Conservation (phyloP, 2,329 filamentous ascomycete genomes). For the Metarhizium humberi region DNA sequence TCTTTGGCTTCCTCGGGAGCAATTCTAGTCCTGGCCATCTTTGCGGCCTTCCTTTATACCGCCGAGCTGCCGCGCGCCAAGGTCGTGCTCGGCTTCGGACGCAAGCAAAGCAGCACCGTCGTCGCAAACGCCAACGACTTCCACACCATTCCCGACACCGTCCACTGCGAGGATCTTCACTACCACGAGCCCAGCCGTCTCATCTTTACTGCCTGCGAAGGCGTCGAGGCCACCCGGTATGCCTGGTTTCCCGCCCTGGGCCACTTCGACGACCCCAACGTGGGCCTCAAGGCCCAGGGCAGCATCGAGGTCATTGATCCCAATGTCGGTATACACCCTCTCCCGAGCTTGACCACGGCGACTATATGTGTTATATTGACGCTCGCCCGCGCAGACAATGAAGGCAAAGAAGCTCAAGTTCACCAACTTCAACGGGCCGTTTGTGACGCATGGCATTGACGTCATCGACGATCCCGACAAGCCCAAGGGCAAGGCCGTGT, state of each 20-base stretch:
- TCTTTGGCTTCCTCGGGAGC: background rate
- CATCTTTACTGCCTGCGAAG: slow-evolving; percentile 50
- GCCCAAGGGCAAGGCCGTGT: slow-evolving; percentile 32
- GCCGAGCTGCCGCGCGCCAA: slow-evolving; percentile 2
- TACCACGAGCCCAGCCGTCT: slow-evolving; percentile 36
- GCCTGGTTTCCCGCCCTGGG: slow-evolving; percentile 43
- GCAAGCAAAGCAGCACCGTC: slow-evolving; percentile 12
- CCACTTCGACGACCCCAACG: slow-evolving; percentile 29
- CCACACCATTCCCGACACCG: slow-evolving; percentile 38
- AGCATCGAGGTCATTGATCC: slow-evolving; percentile 45
- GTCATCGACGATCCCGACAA: slow-evolving; percentile 39
- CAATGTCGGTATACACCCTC: slow-evolving; percentile 25
- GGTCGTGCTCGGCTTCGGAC: slow-evolving; percentile 18
- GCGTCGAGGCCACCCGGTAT: slow-evolving; percentile 28
- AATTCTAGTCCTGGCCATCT: background rate
- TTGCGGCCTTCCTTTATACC: slow-evolving; percentile 4
- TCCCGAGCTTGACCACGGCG: background rate
- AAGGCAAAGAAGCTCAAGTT: slow-evolving; percentile 34
- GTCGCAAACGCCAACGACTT: slow-evolving; percentile 20
- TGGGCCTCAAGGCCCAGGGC: slow-evolving; percentile 26
- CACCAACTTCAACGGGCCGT: slow-evolving; percentile 40
- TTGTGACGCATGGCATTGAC: slow-evolving; percentile 52
- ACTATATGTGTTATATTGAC: background rate
- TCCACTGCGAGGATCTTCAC: slow-evolving; percentile 52
- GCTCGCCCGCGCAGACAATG: slow-evolving; percentile 9